Conservation (phyloP, 192 early-diverging fungal species). For the Thoreauomyces humboldtii region DNA sequence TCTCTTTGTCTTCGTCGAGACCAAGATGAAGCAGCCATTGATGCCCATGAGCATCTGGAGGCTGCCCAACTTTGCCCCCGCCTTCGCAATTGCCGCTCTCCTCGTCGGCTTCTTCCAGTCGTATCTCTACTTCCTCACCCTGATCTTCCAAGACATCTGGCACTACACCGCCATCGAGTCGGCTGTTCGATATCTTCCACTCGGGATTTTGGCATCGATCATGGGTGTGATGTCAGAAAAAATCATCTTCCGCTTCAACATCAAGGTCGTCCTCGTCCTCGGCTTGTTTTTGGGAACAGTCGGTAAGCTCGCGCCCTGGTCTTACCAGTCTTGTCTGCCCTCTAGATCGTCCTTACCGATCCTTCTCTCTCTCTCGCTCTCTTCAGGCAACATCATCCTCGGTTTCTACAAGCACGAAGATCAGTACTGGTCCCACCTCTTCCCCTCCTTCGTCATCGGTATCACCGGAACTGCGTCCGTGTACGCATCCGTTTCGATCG, state of each 20-base stretch:
- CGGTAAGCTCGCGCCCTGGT: neutral
- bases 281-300: slow-evolving; percentile 12
- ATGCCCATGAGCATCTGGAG: slow-evolving; percentile 43
- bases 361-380: neutral
- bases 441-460: slow-evolving; percentile 7
- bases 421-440: slow-evolving; percentile 27
- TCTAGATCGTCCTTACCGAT: neutral
- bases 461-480: slow-evolving; percentile 3
- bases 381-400: slow-evolving; percentile 23
- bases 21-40: slow-evolving; percentile 24
- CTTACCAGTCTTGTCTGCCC: neutral
- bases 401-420: slow-evolving; percentile 25
- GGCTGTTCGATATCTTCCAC: slow-evolving; percentile 40
- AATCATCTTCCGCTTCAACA: slow-evolving; percentile 20
- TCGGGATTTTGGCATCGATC: slow-evolving; percentile 31
- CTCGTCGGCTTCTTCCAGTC: slow-evolving; percentile 38
- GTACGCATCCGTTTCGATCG: slow-evolving; percentile 15
- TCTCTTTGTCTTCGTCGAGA: slow-evolving; percentile 33
- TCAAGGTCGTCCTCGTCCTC: slow-evolving; percentile 12
- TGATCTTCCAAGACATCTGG: slow-evolving; percentile 45
- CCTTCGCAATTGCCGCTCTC: slow-evolving; percentile 30
- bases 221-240: slow-evolving; percentile 34
- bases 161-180: slow-evolving; percentile 37
- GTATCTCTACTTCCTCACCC: slow-evolving; percentile 39
- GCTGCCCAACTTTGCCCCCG: slow-evolving; percentile 35